Conservation (phyloP, 805 yeast genomes). For the Kluyveromyces aestuarii region DNA sequence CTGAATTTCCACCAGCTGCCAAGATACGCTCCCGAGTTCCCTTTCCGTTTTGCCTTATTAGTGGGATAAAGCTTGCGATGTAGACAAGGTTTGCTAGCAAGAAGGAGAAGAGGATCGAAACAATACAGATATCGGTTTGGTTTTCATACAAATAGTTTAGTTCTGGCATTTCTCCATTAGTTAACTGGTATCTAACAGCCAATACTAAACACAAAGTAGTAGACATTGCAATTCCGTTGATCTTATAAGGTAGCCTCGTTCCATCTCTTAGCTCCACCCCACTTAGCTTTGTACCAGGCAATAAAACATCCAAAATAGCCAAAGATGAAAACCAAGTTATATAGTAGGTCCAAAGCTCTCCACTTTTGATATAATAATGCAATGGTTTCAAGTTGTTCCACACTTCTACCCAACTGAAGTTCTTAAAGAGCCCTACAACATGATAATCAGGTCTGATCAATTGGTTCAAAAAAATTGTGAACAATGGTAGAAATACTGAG, state of each 20-base stretch:
- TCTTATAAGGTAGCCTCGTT: conserved; percentile 56
- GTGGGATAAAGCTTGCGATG: conserved; percentile 55
- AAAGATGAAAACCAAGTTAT: conserved; percentile 62
- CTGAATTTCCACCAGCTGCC: conserved; percentile 82
- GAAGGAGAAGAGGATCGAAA: conserved; percentile 56
- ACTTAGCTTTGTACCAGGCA: conserved; percentile 53
- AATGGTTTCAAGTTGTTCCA: conserved; percentile 29
- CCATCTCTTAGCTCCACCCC: conserved; percentile 79
- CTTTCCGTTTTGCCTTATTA: conserved; percentile 38
- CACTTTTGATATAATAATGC: conserved; percentile 30
- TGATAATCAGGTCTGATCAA: conserved; percentile 53
- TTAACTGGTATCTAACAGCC: conserved; percentile 41
- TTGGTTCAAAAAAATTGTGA: conserved; percentile 51
- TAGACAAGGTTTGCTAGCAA: conserved; percentile 58
- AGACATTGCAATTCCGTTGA: conserved; percentile 66
- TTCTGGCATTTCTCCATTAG: conserved; percentile 63
- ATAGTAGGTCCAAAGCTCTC: conserved; percentile 54
- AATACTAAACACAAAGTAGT: conserved; percentile 33
- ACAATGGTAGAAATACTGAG: conserved; percentile 55
- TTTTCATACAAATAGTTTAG: conserved; percentile 66
- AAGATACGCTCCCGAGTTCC: conserved; percentile 60
- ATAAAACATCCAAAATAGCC: conserved; percentile 49
- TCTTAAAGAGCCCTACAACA: conserved; percentile 35
- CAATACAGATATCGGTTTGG: conserved; percentile 52
- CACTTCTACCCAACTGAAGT: conserved; percentile 34